A percentile compares a stretch with the other conserved stretches of the same genome.
Conservation (phyloP, 2,329 filamentous ascomycete genomes). For the Rachicladosporium sp. region DNA sequence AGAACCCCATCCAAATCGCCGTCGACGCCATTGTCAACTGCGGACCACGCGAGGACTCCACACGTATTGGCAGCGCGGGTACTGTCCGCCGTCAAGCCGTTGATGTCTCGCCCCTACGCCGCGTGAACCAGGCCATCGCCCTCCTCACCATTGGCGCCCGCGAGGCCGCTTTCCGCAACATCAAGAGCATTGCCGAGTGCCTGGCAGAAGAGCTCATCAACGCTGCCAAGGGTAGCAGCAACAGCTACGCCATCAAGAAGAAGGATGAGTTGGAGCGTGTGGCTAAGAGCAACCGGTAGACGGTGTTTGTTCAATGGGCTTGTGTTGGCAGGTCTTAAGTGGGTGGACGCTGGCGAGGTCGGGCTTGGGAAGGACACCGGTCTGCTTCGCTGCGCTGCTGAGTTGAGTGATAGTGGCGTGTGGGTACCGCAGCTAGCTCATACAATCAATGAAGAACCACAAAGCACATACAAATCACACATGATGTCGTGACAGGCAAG, state of each 20-base stretch:
- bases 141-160: slow-evolving; percentile 98
- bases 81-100: slow-evolving; percentile 99
- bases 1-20: slow-evolving; percentile 99
- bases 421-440: too few relatives aligned
- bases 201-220: slow-evolving; percentile 99
- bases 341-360: too few relatives aligned
- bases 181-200: slow-evolving; percentile 99
- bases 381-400: background rate
- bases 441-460: too few relatives aligned
- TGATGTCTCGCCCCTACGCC: slow-evolving; percentile 98
- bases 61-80: slow-evolving; percentile 98
- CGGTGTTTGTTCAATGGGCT: slow-evolving; percentile 9
- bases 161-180: slow-evolving; percentile 98
- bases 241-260: slow-evolving; percentile 99
- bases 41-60: slow-evolving; percentile 98
- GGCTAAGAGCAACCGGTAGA: slow-evolving; percentile 99
- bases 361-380: too few relatives aligned
- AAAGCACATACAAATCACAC: too few relatives aligned
- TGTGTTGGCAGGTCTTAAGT: slow-evolving; percentile 1
- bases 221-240: slow-evolving; percentile 99
- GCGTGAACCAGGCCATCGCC: slow-evolving; percentile 99
- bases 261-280: slow-evolving; percentile 99
- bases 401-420: too few relatives aligned
- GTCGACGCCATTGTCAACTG: slow-evolving; percentile 99
- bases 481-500: too few relatives aligned